Conservation (phyloP, 495 filamentous ascomycete species). For the Aspergillus olivimuriae region DNA sequence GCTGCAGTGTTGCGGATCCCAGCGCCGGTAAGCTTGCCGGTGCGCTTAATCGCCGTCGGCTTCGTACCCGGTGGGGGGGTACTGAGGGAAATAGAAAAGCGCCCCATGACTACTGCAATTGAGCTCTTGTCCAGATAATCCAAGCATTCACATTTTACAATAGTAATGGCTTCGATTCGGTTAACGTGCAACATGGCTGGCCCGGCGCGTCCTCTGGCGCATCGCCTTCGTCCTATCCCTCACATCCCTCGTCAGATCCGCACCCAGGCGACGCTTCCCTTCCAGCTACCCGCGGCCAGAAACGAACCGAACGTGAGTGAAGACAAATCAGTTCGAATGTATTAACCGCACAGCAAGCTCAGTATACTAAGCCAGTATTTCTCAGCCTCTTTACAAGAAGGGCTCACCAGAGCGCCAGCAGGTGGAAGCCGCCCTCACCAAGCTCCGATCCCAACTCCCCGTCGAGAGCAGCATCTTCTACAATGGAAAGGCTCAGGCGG, state of each 20-base stretch:
- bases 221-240: conserved; percentile 9
- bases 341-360: not conserved
- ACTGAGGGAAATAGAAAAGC: too few relatives aligned
- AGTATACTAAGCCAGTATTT: not conserved
- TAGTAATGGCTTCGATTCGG: too few relatives aligned
- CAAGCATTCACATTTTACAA: too few relatives aligned
- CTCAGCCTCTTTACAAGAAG: conserved; percentile 66
- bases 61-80: too few relatives aligned
- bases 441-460: conserved; percentile 40
- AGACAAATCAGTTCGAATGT: too few relatives aligned
- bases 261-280: conserved; percentile 25
- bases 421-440: conserved; percentile 56
- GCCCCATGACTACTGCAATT: too few relatives aligned
- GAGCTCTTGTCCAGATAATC: too few relatives aligned
- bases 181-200: too few relatives aligned
- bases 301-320: conserved; percentile 36
- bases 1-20: too few relatives aligned
- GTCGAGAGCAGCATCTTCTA: conserved; percentile 47
- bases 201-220: too few relatives aligned
- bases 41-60: too few relatives aligned
- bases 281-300: conserved; percentile 28
- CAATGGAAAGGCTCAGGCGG: conserved; percentile 45
- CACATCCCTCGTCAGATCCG: conserved; percentile 16
- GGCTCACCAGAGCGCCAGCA: conserved; percentile 63
- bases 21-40: too few relatives aligned